Percentiles rank a stretch among this genome's conserved stretches.
Conservation (phyloP, 805 yeast species). For the Wickerhamomyces ciferrii region DNA sequence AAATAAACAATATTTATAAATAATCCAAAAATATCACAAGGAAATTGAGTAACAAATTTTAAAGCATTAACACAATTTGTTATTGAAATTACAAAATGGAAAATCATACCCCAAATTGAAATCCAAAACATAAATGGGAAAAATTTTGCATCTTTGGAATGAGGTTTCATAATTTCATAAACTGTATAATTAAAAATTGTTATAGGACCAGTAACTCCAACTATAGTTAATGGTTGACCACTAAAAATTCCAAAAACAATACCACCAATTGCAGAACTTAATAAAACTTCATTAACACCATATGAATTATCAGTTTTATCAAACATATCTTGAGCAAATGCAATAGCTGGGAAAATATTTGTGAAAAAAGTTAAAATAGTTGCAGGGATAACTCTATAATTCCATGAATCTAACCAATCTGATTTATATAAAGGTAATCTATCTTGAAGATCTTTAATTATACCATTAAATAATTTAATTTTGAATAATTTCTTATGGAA, state of each 20-base stretch:
- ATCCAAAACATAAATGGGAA: constrained; percentile 97
- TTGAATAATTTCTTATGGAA: neutral
- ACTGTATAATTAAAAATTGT: constrained; percentile 90
- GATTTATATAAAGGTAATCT: constrained; percentile 59
- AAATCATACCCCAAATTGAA: constrained; percentile 82
- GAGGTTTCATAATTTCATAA: constrained; percentile 58
- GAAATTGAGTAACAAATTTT: constrained; percentile 69
- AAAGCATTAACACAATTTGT: constrained; percentile 63
- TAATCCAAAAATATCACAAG: constrained; percentile 91
- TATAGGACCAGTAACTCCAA: constrained; percentile 97
- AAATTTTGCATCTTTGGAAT: constrained; percentile 26
- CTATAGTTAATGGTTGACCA: constrained; percentile 92
- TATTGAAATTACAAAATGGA: constrained; percentile 71
- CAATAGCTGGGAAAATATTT: constrained; percentile 86
- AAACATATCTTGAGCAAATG: constrained; percentile 96
- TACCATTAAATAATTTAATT: constrained; percentile 24
- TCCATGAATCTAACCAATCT: constrained; percentile 79
- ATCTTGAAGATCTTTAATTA: constrained; percentile 29
- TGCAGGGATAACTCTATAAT: constrained; percentile 85
- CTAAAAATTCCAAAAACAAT: constrained; percentile 78
- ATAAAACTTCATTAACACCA: constrained; percentile 85
- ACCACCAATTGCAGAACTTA: constrained; percentile 86
- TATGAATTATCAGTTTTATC: constrained; percentile 82
- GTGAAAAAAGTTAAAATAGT: constrained; percentile 83
- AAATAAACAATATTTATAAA: constrained; percentile 85